A percentile compares a stretch with the other conserved stretches of the same genome.
These are phyloP conservation scores for Pleurozium schreberi DNA, from an alignment of 225 moss, liverwort and hornwort genomes.

Conservation along the genomic window DNA sequence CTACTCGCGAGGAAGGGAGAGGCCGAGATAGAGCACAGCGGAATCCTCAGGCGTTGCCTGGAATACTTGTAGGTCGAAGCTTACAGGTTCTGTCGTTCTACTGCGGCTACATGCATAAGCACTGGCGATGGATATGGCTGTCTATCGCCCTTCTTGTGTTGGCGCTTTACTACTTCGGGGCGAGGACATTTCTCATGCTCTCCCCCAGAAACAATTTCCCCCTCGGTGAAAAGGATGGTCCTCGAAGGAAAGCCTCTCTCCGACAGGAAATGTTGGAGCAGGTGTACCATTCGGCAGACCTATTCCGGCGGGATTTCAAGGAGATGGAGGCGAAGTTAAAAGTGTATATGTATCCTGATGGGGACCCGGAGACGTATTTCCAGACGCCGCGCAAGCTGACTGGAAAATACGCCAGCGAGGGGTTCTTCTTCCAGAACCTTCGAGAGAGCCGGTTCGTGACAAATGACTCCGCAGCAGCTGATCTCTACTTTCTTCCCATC, in stretches of 20 bases:
- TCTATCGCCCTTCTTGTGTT: slow-evolving; percentile 6
- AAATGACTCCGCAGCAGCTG: slow-evolving; percentile 46
- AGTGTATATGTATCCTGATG: slow-evolving; percentile 65
- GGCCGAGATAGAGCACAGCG: background rate
- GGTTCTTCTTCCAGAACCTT: slow-evolving; percentile 68
- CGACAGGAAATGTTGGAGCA: slow-evolving; percentile 15
- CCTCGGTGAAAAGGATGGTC: background rate
- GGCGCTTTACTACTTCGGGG: slow-evolving; percentile 12
- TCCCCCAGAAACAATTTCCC: background rate
- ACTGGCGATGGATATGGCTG: slow-evolving; percentile 24
- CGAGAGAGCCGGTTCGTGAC: slow-evolving; percentile 57
- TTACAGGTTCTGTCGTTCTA: background rate
- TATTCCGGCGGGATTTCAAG: slow-evolving; percentile 46
- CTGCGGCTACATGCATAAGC: background rate
- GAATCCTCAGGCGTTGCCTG: background rate
- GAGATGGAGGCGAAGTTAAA: slow-evolving; percentile 65
- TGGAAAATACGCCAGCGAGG: slow-evolving; percentile 87
- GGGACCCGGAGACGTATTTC: slow-evolving; percentile 33
- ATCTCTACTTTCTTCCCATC: slow-evolving; percentile 78
- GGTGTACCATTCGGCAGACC: slow-evolving; percentile 54
- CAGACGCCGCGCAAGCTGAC: slow-evolving; percentile 45
- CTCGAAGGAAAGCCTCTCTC: background rate
- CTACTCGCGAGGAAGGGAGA: background rate
- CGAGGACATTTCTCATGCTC: slow-evolving; percentile 1
- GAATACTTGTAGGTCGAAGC: background rate